Evolutionary conservation across 2,329 filamentous ascomycete genomes (phyloP).

Genomic region (Didymella pomorum): DNA sequence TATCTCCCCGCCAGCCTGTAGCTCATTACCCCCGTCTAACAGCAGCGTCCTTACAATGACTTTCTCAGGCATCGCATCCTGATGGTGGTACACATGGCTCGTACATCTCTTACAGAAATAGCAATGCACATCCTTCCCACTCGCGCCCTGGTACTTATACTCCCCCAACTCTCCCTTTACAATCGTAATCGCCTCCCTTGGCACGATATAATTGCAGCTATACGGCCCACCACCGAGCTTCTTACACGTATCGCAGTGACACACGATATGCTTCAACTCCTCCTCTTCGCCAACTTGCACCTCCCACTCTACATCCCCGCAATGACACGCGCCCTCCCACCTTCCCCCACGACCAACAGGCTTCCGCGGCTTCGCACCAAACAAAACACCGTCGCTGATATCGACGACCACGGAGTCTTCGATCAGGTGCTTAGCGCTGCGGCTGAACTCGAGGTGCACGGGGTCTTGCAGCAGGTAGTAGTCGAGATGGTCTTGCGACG

Average conservation of each 20-base stretch:
- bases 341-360: slow-evolving; percentile 20
- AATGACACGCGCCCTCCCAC: slow-evolving; percentile 45
- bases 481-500: slow-evolving; percentile 44
- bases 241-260: slow-evolving; percentile 50
- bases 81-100: slow-evolving; percentile 53
- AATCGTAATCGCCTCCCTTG: slow-evolving; percentile 37
- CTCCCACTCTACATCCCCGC: slow-evolving; percentile 36
- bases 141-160: slow-evolving; percentile 46
- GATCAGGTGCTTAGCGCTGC: slow-evolving; percentile 39
- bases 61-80: slow-evolving; percentile 52
- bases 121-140: slow-evolving; percentile 49
- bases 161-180: slow-evolving; percentile 34
- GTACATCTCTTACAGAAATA: slow-evolving; percentile 52
- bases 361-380: slow-evolving; percentile 36
- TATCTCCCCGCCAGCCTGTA: slow-evolving; percentile 50
- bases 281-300: slow-evolving; percentile 37
- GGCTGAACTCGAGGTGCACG: slow-evolving; percentile 43
- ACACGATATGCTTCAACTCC: slow-evolving; percentile 40
- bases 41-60: slow-evolving; percentile 52
- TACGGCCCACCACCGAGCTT: slow-evolving; percentile 48
- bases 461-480: slow-evolving; percentile 45
- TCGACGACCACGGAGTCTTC: slow-evolving; percentile 47
- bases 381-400: slow-evolving; percentile 45
- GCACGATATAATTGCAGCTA: slow-evolving; percentile 49
- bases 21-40: slow-evolving; percentile 47